Percentiles rank a stretch among this genome's conserved stretches.
Evolutionary conservation across 1,284 basidiomycete species (phyloP).

Genomic region (Apiotrichum gracile): DNA sequence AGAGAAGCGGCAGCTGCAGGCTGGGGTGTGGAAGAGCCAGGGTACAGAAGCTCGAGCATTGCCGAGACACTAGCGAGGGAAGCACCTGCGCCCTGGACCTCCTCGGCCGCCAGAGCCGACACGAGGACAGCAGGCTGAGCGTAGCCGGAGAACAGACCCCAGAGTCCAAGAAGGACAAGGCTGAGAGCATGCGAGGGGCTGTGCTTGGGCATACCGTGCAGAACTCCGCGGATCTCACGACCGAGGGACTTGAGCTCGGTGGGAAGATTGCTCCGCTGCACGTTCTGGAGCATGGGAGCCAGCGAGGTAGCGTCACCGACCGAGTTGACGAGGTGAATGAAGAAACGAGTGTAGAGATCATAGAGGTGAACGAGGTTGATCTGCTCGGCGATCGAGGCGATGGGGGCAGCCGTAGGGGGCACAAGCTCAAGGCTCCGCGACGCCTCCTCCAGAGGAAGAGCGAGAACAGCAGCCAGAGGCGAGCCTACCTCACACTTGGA

Average conservation of each 20-base stretch:
- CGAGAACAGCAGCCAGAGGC: conserved; percentile 35
- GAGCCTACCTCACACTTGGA: conserved; percentile 17
- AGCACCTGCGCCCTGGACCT: conserved; percentile 31
- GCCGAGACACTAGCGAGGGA: conserved; percentile 31
- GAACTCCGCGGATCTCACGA: conserved; percentile 35
- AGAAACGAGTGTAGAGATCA: conserved; percentile 43
- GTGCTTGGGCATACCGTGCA: conserved; percentile 33
- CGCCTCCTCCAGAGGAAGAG: conserved; percentile 36
- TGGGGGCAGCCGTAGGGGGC: conserved; percentile 31
- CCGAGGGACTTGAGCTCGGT: conserved; percentile 24
- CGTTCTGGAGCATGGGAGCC: conserved; percentile 24
- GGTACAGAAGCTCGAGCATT: conserved; percentile 41
- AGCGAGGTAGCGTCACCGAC: conserved; percentile 22
- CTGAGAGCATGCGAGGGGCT: conserved; percentile 39
- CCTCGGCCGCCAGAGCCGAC: conserved; percentile 40
- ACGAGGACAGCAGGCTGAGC: conserved; percentile 37
- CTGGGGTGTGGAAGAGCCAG: conserved; percentile 22
- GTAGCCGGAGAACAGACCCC: conserved; percentile 41
- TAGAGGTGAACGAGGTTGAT: conserved; percentile 42
- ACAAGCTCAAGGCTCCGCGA: conserved; percentile 25
- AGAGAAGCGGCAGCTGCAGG: neutral
- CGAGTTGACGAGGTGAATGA: conserved; percentile 37
- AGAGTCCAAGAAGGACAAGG: conserved; percentile 45
- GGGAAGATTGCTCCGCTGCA: conserved; percentile 23
- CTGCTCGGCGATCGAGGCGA: conserved; percentile 43